Evolutionary conservation across 163 green algal species (phyloP).

Genomic region (Volvox carteri): DNA sequence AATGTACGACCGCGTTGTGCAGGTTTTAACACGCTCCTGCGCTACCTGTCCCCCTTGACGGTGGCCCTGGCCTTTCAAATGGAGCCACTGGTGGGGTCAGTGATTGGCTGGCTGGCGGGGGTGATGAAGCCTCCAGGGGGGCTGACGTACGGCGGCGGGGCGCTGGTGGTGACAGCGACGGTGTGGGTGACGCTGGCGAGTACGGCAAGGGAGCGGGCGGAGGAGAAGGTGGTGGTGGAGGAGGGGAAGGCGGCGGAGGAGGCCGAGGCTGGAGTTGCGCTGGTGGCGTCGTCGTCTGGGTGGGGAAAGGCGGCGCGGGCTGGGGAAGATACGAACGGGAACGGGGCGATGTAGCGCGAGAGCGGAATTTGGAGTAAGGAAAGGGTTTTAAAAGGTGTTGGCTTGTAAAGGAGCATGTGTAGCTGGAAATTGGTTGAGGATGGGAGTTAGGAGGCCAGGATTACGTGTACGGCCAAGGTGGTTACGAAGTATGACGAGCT

Average conservation of each 20-base stretch:
- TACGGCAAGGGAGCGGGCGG: not conserved
- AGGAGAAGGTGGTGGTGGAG: slow-evolving; percentile 55
- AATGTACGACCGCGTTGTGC: no score
- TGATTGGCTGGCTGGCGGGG: slow-evolving; percentile 69
- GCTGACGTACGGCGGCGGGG: slow-evolving; percentile 74
- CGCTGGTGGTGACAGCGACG: slow-evolving; percentile 71
- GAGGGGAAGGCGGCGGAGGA: slow-evolving; percentile 46
- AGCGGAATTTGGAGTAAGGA: not conserved
- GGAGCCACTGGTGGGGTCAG: slow-evolving; percentile 78
- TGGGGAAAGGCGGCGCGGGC: not conserved
- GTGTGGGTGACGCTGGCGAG: slow-evolving; percentile 61
- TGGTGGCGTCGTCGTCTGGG: not conserved
- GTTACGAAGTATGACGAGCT: not conserved
- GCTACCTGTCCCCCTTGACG: slow-evolving; percentile 73
- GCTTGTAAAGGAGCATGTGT: not conserved
- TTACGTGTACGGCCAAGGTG: not conserved
- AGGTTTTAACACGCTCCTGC: slow-evolving; percentile 81
- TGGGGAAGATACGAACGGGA: not conserved
- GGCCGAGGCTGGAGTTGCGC: not conserved
- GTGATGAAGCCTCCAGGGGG: slow-evolving; percentile 66
- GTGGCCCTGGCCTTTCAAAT: slow-evolving; percentile 77
- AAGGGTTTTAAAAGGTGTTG: no score
- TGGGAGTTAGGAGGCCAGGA: not conserved
- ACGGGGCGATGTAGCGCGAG: not conserved
- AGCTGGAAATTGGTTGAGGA: not conserved